Base-by-base conservation (phyloP, 176 grass and related monocot species). In the Carex myosuroides region DNA sequence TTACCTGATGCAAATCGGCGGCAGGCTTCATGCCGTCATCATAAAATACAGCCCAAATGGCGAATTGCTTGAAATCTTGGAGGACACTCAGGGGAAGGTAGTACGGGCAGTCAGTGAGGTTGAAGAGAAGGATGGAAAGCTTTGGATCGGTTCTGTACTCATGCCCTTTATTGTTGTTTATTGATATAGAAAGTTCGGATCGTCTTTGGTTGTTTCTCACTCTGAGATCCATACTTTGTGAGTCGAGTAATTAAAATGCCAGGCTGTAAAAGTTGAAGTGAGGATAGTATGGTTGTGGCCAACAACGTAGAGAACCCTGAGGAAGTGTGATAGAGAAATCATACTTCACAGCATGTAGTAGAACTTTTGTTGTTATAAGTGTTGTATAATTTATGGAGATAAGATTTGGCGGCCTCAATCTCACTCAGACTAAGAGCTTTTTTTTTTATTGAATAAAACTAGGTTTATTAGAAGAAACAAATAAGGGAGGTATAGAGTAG, bases 121-220 rank as follows among this genome's bases (percentile, higher is more conserved):
- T 64, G 95, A 97, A 85, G 95, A 98, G 89, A 94, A 89, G 79
- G 87, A 94, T 18, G 95, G 92, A 14, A 98, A 98, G 87, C 91
- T 98, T 64, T 98, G 91, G 91, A 91, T 98, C 3, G 95, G 95
- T 30, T 98, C 95, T 6, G 92, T 94, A 26, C 89, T 94, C 24
- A 98, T 98, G 95, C 91, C 91, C 11, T 98, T 98, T 84, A 87
- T 98, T 6, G 92, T 92, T 20, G 95, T 98, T 70, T 94, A 91
- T 61, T 90, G 75, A 82, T 77, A 29, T 77, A 56, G 20, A 56
- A 77, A 55, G 37, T 77, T 56, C 72, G 1, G 72, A 8, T 54
- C 30, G 1, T 77, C 22, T 26, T 26, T 26, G 26, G 26, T 26
- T 26, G 26, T 26, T 26, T 26, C 26, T 26, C 26, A 26, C 26